Evolutionary conservation across 2,329 filamentous ascomycete genomes (phyloP).

Genomic region (Pyrenochaeta sp.): DNA sequence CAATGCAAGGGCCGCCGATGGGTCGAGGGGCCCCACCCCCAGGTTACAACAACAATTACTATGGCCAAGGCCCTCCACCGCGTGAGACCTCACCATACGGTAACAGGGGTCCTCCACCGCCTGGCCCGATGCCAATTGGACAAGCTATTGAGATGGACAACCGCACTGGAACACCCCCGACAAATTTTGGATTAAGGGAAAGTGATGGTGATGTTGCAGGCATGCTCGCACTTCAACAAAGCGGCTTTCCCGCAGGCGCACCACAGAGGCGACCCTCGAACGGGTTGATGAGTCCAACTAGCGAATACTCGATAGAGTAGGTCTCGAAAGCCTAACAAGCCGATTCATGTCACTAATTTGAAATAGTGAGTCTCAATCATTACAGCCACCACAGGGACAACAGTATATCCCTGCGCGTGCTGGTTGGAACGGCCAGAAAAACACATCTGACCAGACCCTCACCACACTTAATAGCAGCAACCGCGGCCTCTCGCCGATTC

Average conservation of each 20-base stretch:
- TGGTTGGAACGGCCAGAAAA: constrained; percentile 49
- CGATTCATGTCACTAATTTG: constrained; percentile 23
- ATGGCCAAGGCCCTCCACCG: constrained; percentile 51
- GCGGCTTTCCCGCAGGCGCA: constrained; percentile 37
- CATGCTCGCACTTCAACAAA: constrained; percentile 75
- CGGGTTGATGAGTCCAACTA: constrained; percentile 62
- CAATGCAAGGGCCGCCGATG: constrained; percentile 48
- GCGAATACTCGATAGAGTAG: constrained; percentile 78
- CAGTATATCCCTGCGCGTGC: constrained; percentile 57
- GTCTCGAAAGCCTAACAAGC: constrained; percentile 35
- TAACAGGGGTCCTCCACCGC: constrained; percentile 67
- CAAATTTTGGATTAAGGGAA: constrained; percentile 58
- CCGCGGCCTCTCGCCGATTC: constrained; percentile 49
- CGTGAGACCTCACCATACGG: constrained; percentile 49
- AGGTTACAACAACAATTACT: constrained; percentile 49
- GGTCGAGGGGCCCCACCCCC: constrained; percentile 53
- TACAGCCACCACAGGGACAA: constrained; percentile 31
- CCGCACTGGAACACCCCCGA: constrained; percentile 45
- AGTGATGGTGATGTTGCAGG: constrained; percentile 76
- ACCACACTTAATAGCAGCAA: constrained; percentile 34
- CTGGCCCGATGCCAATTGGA: constrained; percentile 56
- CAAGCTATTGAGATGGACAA: constrained; percentile 85
- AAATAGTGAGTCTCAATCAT: constrained; percentile 17
- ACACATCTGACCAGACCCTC: constrained; percentile 33
- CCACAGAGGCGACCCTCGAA: constrained; percentile 35